Evolutionary conservation across 352 stramenopile genomes (phyloP), one percentile per base, ranked within the genome.

Genomic region (Saprolegnia diclina): DNA sequence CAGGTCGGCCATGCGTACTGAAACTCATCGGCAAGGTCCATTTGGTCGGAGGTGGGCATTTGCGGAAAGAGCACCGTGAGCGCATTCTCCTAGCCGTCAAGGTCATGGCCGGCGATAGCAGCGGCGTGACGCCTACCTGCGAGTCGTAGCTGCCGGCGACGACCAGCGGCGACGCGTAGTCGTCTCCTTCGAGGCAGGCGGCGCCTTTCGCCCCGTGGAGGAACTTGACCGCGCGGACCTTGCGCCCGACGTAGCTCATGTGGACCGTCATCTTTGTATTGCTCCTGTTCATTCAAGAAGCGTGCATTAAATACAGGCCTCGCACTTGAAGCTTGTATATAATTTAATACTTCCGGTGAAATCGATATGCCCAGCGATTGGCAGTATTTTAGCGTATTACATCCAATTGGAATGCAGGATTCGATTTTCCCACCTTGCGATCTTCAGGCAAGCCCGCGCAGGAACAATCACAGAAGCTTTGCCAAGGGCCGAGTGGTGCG

Each of bases 191-290:
- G 35, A 69, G 63, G 35, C 63, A 69, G 4, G 63, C 63, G 6
- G 63, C 63, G 32, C 63, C 63, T 37, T 69, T 69, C 10, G 63
- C 63, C 11, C 63, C 63, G 6, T 69, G 22, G 14, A 69, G 53
- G 63, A 69, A 69, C 48, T 69, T 69, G 45, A 69, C 16, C 10
- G 63, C 63, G 40, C 63, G 63, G 46, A 69, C 63, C 63, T 69
- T 69, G 11, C 53, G 63, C 11, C 63, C 63, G 10, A 69, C 63
- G 63, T 69, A 69, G 63, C 63, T 52, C 44, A 45, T 69, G 63
- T 57, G 22, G 52, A 57, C 52, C 22, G 52, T 57, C 52, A 57
- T 57, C 32, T 29, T 38, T 16, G 7, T 57, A 57, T 57, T 57
- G 52, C 22, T 57, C 22, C 52, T 57, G 22, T 57, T 57, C 32